Evolutionary conservation across 2,329 filamentous ascomycete genomes (phyloP).

Genomic region (Basipetospora chlamydospora): DNA sequence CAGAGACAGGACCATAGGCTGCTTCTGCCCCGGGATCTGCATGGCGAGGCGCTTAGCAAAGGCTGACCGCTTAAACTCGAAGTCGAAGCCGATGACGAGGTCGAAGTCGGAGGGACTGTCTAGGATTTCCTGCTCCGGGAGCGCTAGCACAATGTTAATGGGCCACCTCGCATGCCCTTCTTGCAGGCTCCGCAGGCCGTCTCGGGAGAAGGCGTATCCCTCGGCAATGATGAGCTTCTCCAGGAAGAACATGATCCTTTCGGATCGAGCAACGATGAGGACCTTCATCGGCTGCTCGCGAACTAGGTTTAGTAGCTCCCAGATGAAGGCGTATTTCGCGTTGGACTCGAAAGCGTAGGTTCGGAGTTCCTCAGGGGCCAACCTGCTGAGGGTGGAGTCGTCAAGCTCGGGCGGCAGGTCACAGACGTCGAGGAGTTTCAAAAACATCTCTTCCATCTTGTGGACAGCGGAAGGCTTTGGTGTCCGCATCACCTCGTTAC

Average conservation of each 20-base stretch:
- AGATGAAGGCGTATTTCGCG: slow-evolving; percentile 45
- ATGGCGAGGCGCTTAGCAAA: slow-evolving; percentile 11
- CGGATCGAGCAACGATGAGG: slow-evolving; percentile 37
- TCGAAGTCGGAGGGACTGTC: slow-evolving; percentile 27
- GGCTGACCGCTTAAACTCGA: slow-evolving; percentile 27
- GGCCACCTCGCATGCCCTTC: slow-evolving; percentile 17
- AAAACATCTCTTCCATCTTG: slow-evolving; percentile 36
- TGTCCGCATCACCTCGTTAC: slow-evolving; percentile 19
- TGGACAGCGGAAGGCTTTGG: slow-evolving; percentile 25
- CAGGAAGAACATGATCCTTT: slow-evolving; percentile 35
- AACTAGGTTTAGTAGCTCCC: slow-evolving; percentile 35
- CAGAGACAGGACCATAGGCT: slow-evolving; percentile 32
- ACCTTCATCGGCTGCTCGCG: slow-evolving; percentile 29
- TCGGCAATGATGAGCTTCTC: slow-evolving; percentile 30
- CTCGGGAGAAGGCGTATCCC: slow-evolving; percentile 19
- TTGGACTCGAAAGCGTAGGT: slow-evolving; percentile 42
- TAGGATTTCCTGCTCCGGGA: slow-evolving; percentile 22
- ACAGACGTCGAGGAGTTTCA: slow-evolving; percentile 36
- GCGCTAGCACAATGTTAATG: slow-evolving; percentile 27
- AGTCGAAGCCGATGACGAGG: slow-evolving; percentile 39
- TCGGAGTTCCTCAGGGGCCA: slow-evolving; percentile 27
- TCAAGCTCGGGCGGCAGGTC: slow-evolving; percentile 40
- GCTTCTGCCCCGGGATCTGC: slow-evolving; percentile 9
- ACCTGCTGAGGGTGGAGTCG: slow-evolving; percentile 22
- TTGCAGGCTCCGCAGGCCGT: slow-evolving; percentile 15